Base-by-base conservation (phyloP, 176 grass and related monocot genomes). In the Oryza meyeriana region DNA sequence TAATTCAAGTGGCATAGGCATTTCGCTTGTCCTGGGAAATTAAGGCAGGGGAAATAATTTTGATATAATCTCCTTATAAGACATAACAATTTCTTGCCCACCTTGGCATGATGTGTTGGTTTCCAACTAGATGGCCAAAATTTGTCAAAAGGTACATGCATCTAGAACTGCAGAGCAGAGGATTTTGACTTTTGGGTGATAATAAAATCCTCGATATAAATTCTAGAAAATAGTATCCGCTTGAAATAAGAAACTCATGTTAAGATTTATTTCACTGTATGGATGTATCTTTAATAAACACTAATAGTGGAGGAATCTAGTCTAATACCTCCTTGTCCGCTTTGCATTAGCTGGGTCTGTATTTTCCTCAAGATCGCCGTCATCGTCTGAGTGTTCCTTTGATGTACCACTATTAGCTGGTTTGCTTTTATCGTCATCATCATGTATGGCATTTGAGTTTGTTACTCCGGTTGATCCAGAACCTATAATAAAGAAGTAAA, bases 321-420 rank as follows among this genome's bases (percentile, higher is more conserved):
- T 59, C 55, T 31, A 4, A 78, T 94, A 97, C 94, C 91, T 97
- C 64, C 88, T 92, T 68, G 86, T 71, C 48, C 88, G 84, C 39
- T 94, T 97, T 27, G 69, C 61, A 83, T 85, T 92, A 75, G 83
- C 10, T 35, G 80, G 87, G 36, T 87, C 33, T 26, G 77, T 81
- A 71, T 72, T 88, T 86, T 88, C 89, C 64, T 97, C 91, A 55
- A 90, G 35, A 71, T 90, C 85, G 9, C 87, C 91, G 74, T 97
- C 86, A 17, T 88, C 87, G 2, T 91, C 81, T 67, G 83, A 92
- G 39, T 61, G 68, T 72, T 97, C 91, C 76, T 80, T 97, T 58
- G 91, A 97, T 77, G 89, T 92, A 74, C 57, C 66, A 69, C 89
- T 94, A 38, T 86, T 85, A 72, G 80, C 27, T 83, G 85, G 70